Evolutionary conservation across 2,329 filamentous ascomycete genomes (phyloP), one percentile per base, ranked within the genome.

Genomic region (Cladophialophora carrionii): DNA sequence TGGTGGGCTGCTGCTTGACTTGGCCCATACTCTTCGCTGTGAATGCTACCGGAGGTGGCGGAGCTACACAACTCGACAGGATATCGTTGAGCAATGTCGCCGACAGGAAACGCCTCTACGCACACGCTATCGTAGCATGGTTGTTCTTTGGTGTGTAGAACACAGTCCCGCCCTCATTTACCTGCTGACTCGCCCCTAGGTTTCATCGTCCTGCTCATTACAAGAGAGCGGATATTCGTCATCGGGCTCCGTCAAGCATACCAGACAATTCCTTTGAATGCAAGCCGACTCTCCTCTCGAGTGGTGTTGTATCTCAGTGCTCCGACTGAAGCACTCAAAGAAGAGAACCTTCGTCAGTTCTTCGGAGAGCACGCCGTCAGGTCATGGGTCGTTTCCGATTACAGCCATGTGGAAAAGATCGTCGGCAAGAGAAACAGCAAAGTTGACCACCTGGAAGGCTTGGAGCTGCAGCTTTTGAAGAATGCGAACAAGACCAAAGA

Each of bases 1-100:
- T 96, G 34, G 88, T 91, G 5, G 95, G 95, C 56, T 91, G 89
- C 73, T 80, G 86, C 70, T 88, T 97, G 66, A 92, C 91, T 29
- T 96, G 91, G 90, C 94, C 95, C 0, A 83, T 97, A 34, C 82
- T 98, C n/a, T 89, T 90, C 85, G 93, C 95, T 0, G 81, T 98
- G 72, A 94, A 97, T 77, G 87, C 87, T 53, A 96, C 92, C 0
- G 95, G 95, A 14, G 89, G 90, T 20, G 88, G 83, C 22, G 82
- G 81, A 0, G 81, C 87, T 62, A 73, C 73, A 1, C 84, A 96
- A 77, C 84, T 98, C n/a, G 88, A 97, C 72, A 80, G 88, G 1
- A 81, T 99, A 65, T 89, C 89, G 4, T 92, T 96, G 73, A 85
- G 89, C 72, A 96, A 97, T 74, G 83, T 96, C 51, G 74, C 72